Base-by-base conservation (phyloP, 2,329 filamentous ascomycete species). In the Fusarium neocosmosporiellum region DNA sequence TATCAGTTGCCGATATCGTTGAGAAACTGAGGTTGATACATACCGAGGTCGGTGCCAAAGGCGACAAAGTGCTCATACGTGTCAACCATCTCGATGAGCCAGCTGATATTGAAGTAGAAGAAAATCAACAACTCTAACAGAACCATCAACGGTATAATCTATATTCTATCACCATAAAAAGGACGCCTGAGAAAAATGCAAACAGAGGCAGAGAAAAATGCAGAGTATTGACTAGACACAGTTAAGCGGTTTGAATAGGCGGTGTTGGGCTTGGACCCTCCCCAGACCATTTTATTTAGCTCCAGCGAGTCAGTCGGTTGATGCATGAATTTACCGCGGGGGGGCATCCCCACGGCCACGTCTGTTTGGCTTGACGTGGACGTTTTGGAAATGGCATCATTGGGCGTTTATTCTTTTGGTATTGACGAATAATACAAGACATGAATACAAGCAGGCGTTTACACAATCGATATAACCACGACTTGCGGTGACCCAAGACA, bases 31-130 rank as follows among this genome's bases (percentile, higher is more conserved):
- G 31, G 31, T 33, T 36, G 62, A 39, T 27, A 75, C 81, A 64
- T 81, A 87, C 86, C 81, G 29, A 83, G 81, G 67, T 88, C 85
- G 22, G 84, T 85, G 41, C 83, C 83, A 67, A 87, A 88, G 66
- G 81, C 81, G 55, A 86, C 81, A 68, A 83, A 81, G 34, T 82
- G 80, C 59, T 80, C 76, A 63, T 78, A 76, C 7, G 65, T 66
- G 27, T 70, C 67, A 4, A 75, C 77, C 80, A 82, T 82, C 41
- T 39, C 69, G 46, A 46, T 46, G 22, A 39, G 54, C 34, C 36
- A 24, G 24, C 34, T 33, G 29, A 34, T 39, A 8, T 39, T 33
- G 33, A 27, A 33, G 14, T 36, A 34, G 57, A 53, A 39, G 33
- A 29, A 18, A 41, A 27, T 24, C 11, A 18, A 50, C 14, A 57